Evolutionary conservation across 805 yeast species (phyloP).

Genomic region (Candida maesae): DNA sequence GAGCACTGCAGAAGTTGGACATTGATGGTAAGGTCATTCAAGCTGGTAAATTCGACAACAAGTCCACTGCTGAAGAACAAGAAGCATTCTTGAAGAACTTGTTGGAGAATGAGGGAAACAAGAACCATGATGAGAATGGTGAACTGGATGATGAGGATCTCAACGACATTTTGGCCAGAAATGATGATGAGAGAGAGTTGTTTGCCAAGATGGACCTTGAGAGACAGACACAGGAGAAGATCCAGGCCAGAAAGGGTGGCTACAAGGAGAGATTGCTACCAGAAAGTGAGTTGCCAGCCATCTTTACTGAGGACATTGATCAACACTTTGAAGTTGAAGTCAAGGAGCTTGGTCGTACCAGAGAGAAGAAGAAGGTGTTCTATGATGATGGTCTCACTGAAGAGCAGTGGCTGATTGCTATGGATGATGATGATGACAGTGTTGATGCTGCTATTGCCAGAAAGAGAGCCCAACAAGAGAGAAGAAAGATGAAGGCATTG

Average conservation of each 20-base stretch:
- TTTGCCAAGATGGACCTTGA: slow-evolving; percentile 61
- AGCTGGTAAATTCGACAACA: slow-evolving; percentile 87
- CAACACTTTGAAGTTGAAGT: slow-evolving; percentile 38
- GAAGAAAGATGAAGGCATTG: slow-evolving; percentile 17
- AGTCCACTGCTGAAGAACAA: slow-evolving; percentile 83
- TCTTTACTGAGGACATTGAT: slow-evolving; percentile 56
- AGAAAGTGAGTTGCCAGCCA: slow-evolving; percentile 62
- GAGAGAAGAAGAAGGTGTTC: slow-evolving; percentile 70
- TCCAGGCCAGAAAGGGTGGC: slow-evolving; percentile 92
- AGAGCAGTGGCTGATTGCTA: slow-evolving; percentile 81
- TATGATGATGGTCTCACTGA: slow-evolving; percentile 87
- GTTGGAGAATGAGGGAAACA: slow-evolving; percentile 63
- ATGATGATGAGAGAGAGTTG: slow-evolving; percentile 53
- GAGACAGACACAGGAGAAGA: slow-evolving; percentile 35
- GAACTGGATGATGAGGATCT: slow-evolving; percentile 66
- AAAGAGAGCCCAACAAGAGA: slow-evolving; percentile 34
- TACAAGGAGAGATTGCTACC: slow-evolving; percentile 52
- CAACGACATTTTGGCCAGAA: slow-evolving; percentile 67
- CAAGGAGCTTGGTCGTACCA: slow-evolving; percentile 55
- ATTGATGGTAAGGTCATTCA: slow-evolving; percentile 88
- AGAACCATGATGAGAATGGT: slow-evolving; percentile 47
- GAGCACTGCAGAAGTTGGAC: slow-evolving; percentile 79
- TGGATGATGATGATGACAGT: slow-evolving; percentile 43
- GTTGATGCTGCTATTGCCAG: slow-evolving; percentile 31
- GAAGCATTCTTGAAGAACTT: slow-evolving; percentile 72